Base-by-base conservation (phyloP, 768 basidiomycete species). In the Plicaturopsis crispa region DNA sequence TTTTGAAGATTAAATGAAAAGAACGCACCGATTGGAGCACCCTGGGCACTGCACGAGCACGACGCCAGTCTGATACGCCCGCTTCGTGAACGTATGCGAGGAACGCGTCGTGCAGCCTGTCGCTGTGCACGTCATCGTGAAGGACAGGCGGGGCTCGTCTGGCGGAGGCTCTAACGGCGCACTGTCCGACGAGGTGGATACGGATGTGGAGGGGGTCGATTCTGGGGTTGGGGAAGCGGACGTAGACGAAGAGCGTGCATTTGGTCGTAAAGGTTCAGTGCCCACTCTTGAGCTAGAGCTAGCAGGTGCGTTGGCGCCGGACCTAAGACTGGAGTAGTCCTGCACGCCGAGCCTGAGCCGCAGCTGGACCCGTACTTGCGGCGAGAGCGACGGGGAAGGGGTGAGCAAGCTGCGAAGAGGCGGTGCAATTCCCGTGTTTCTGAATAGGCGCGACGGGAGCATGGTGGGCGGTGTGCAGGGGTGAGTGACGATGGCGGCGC, bases 1-100 rank as follows among this genome's bases (percentile, higher is more conserved):
- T 11, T 39, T 11, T 33, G 22, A 32, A 19, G n/a, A 33, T 8
- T 11, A 24, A 30, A 24, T 38, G 40, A 38, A 31, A 17, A 43
- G 41, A 21, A 60, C 79, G 38, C 53, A 90, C 86, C 93, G 66
- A 50, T 86, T 89, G 50, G 84, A 78, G 56, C 94, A 99, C 11
- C 73, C 74, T 2, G 93, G 92, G 62, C 94, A 99, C 54, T 92
- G 75, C 1, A 96, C 75, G 19, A 99, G 66, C 3, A 98, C 93
- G 36, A 97, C 80, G 0, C 94, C 94, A 32, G 70, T 74, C 54
- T 84, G 74, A 59, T 99, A 99, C 14, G 88, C 75, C 32, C 78
- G 72, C 54, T 78, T 83, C 5, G 87, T 73, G 57, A 98, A 97
- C 44, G 85, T 73, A 50, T 97, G 93, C 4, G 87, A 80, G 6